Percentiles rank a stretch among this genome's conserved stretches.
These are phyloP conservation scores for Metschnikowia bowlesiae DNA, from an alignment of 805 yeast genomes.

Conservation along the genomic window DNA sequence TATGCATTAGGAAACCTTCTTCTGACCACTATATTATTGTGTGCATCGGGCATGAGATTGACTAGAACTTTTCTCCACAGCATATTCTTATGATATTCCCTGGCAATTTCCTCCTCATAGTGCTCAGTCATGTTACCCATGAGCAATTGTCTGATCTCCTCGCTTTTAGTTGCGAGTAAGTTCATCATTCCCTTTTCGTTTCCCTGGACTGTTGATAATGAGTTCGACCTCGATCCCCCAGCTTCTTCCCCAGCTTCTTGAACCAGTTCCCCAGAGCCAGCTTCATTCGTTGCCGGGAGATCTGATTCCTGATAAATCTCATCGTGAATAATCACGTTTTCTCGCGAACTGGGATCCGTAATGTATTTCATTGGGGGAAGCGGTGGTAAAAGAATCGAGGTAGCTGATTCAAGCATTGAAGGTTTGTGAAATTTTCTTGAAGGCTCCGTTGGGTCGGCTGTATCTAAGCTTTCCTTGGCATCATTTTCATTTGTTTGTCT, in stretches of 20 bases:
- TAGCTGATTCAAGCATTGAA: constrained; percentile 73
- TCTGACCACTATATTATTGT: constrained; percentile 85
- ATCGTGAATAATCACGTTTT: constrained; percentile 75
- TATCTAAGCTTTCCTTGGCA: neutral
- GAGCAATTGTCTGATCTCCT: constrained; percentile 14
- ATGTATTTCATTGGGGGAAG: constrained; percentile 66
- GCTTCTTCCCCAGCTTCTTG: neutral
- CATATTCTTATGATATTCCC: constrained; percentile 81
- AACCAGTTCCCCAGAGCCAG: too few species aligned
- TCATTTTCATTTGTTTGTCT: constrained; percentile 8
- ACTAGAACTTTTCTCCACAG: constrained; percentile 91
- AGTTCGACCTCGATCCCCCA: neutral
- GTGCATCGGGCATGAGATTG: constrained; percentile 86
- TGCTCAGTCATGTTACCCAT: constrained; percentile 31
- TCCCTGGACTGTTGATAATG: neutral
- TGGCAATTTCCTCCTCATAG: constrained; percentile 76
- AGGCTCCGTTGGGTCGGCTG: constrained; percentile 3
- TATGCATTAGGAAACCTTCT: constrained; percentile 87
- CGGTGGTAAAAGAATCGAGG: constrained; percentile 74
- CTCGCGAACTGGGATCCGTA: constrained; percentile 61
- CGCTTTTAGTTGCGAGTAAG: constrained; percentile 14
- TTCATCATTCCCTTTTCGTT: constrained; percentile 13
- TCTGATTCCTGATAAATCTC: constrained; percentile 63
- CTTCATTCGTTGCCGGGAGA: constrained; percentile 22
- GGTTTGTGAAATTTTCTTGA: constrained; percentile 53